Conservation (phyloP, 129 eudicot genomes). For the Rutidosis leptorrhynchoides region DNA sequence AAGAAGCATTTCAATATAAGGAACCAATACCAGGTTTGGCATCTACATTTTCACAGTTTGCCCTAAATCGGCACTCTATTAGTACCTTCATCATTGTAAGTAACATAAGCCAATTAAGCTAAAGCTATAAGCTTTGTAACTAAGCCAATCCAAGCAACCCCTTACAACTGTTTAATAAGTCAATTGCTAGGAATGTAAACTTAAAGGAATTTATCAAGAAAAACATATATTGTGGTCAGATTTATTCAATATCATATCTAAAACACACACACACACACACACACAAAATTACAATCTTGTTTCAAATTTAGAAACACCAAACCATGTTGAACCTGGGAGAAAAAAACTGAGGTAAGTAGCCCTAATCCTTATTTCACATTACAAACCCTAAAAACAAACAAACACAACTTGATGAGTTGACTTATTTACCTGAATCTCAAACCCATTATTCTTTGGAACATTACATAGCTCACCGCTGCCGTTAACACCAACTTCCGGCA, state of each 20-base stretch:
- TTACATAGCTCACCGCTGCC: conserved; percentile 27
- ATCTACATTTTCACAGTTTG: not conserved
- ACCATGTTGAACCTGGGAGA: not conserved
- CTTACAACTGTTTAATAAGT: not conserved
- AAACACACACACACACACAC: not conserved
- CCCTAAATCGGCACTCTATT: not conserved
- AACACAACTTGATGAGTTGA: not conserved
- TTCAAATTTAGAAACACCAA: conserved; percentile 2
- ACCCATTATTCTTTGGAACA: conserved; percentile 30
- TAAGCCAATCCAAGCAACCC: not conserved
- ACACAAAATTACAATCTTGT: not conserved
- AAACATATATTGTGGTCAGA: conserved; percentile 10
- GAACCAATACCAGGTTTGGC: not conserved
- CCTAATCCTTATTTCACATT: conserved; percentile 18
- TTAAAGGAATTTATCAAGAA: not conserved
- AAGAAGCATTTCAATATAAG: not conserved
- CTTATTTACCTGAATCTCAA: conserved; percentile 55
- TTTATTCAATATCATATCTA: not conserved
- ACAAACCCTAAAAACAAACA: conserved; percentile 10
- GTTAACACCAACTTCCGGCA: conserved; percentile 39
- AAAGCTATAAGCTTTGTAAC: not conserved
- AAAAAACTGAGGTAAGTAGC: not conserved
- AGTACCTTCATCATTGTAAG: not conserved
- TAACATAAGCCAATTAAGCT: not conserved
- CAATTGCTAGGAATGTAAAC: not conserved